Conservation (phyloP, 805 yeast species). For the Starmera quercuum region DNA sequence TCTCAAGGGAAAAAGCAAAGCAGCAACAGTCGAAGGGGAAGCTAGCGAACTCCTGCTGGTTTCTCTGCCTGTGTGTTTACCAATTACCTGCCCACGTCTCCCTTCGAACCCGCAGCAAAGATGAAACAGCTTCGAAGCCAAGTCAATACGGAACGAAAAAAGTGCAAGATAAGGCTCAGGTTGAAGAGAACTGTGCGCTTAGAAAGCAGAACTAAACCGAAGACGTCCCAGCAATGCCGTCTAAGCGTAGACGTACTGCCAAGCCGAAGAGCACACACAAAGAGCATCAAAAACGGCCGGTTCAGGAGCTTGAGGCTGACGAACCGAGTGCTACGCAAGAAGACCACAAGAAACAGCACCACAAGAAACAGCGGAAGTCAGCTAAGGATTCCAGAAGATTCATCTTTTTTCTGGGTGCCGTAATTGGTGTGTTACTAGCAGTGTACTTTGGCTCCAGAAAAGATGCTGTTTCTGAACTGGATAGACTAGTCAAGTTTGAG, state of each 20-base stretch:
- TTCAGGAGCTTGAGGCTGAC: background rate
- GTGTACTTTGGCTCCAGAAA: conserved; percentile 46
- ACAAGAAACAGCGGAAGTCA: conserved; percentile 2
- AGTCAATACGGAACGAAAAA: too few species aligned
- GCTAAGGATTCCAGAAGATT: conserved; percentile 46
- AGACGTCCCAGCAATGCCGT: too few species aligned
- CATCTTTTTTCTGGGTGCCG: conserved; percentile 61
- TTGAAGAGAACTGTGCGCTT: too few species aligned
- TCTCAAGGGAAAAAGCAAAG: too few species aligned
- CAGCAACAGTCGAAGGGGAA: background rate
- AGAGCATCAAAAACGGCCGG: background rate
- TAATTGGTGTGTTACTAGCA: conserved; percentile 62
- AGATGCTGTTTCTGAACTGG: conserved; percentile 37
- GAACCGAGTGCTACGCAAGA: background rate
- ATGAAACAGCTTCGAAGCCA: too few species aligned
- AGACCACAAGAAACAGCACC: background rate
- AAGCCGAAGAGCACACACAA: too few species aligned
- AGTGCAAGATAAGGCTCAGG: too few species aligned
- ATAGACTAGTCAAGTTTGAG: conserved; percentile 48
- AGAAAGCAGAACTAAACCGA: too few species aligned
- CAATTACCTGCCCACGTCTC: too few species aligned
- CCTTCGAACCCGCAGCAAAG: too few species aligned
- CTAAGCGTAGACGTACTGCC: background rate
- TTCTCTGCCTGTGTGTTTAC: too few species aligned
- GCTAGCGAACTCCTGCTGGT: too few species aligned